phyloP scores from a whole-genome alignment of 257 asterid genomes.

The Apocynum venetum region DNA sequence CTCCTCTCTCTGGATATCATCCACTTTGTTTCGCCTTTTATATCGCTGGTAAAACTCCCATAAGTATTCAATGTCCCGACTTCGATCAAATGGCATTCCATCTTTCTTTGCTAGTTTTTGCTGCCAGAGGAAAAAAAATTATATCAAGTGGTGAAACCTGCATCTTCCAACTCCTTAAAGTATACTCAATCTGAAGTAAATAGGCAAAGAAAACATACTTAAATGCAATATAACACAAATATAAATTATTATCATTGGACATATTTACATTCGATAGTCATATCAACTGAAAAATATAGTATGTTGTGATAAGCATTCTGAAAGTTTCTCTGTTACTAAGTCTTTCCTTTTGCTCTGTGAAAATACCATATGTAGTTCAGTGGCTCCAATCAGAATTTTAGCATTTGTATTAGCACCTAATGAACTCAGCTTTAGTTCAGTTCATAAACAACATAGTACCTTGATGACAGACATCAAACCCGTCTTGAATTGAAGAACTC shows the following conservation, averaged over 20 bases:
- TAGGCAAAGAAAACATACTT: neutral
- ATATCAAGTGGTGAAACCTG: neutral
- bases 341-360: neutral
- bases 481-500: slow-evolving; percentile 97
- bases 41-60: slow-evolving; percentile 91
- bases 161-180: neutral
- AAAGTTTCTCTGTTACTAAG: neutral
- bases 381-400: slow-evolving; percentile 3
- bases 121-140: slow-evolving; percentile 37
- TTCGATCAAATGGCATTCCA: slow-evolving; percentile 78
- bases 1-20: slow-evolving; percentile 84
- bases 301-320: too few species aligned
- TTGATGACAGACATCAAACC: slow-evolving; percentile 96
- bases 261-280: neutral
- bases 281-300: neutral
- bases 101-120: slow-evolving; percentile 91
- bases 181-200: neutral
- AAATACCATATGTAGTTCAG: too few species aligned
- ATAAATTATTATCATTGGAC: neutral
- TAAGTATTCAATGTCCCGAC: slow-evolving; percentile 73
- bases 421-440: slow-evolving; percentile 11
- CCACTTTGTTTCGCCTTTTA: slow-evolving; percentile 79
- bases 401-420: slow-evolving; percentile 1
- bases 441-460: slow-evolving; percentile 44
- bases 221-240: neutral